These are phyloP conservation scores for Apiotrichum veenhuisii DNA, from an alignment of 1,284 basidiomycete genomes.

Conservation along the genomic window DNA sequence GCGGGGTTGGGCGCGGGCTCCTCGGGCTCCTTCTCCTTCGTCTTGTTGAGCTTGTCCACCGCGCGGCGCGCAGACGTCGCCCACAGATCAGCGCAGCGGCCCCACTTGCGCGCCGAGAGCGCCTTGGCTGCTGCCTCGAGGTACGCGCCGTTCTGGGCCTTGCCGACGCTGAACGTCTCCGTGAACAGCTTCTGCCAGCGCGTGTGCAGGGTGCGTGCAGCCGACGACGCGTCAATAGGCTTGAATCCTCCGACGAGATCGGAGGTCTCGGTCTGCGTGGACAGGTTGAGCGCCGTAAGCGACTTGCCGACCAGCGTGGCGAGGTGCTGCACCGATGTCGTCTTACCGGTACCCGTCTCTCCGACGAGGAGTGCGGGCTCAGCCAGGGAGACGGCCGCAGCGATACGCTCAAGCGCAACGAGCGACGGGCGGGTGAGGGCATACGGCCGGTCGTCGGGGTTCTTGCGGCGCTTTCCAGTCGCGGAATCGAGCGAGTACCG, in stretches of 20 bases:
- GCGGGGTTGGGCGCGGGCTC: neutral
- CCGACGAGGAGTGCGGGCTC: slow-evolving; percentile 93
- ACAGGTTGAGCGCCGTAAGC: slow-evolving; percentile 86
- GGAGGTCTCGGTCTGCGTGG: slow-evolving; percentile 93
- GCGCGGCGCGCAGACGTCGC: slow-evolving; percentile 48
- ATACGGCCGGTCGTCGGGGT: slow-evolving; percentile 59
- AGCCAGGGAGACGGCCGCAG: slow-evolving; percentile 64
- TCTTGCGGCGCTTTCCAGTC: slow-evolving; percentile 8
- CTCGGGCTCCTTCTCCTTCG: slow-evolving; percentile 53
- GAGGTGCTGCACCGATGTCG: slow-evolving; percentile 84
- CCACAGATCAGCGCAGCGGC: slow-evolving; percentile 78
- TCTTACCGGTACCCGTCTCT: slow-evolving; percentile 99
- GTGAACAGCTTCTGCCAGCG: slow-evolving; percentile 80
- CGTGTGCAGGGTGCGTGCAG: slow-evolving; percentile 70
- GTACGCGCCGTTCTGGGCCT: slow-evolving; percentile 72
- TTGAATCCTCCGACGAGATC: slow-evolving; percentile 95
- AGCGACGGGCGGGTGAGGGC: slow-evolving; percentile 86
- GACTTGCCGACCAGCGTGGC: slow-evolving; percentile 73
- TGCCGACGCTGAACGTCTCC: slow-evolving; percentile 81
- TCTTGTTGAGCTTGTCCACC: slow-evolving; percentile 49
- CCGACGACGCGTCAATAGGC: slow-evolving; percentile 79
- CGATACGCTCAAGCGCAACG: slow-evolving; percentile 74
- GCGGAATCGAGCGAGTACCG: slow-evolving; percentile 28
- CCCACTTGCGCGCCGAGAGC: slow-evolving; percentile 80
- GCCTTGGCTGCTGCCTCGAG: slow-evolving; percentile 80